phyloP scores from a whole-genome alignment of 805 yeast genomes.

The Wickerhamiella sorbophila region DNA sequence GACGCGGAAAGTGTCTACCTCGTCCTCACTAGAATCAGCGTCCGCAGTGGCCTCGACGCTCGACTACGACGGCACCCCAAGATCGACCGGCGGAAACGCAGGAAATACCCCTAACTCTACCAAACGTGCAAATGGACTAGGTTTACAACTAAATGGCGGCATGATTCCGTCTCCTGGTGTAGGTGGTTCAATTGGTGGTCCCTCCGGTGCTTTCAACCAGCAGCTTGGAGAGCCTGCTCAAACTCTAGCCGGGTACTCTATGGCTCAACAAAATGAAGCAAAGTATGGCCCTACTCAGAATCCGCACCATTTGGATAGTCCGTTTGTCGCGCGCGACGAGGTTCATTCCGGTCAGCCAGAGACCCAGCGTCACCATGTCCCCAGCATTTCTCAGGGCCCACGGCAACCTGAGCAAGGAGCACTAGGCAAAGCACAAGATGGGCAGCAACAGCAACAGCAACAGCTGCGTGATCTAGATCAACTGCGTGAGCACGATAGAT shows the following conservation, averaged over 20 bases:
- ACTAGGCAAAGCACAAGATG: not conserved
- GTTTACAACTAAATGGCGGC: not conserved
- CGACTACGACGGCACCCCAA: not conserved
- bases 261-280: not conserved
- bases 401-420: slow-evolving; percentile 1
- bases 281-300: not conserved
- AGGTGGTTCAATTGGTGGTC: too few relatives aligned
- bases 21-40: slow-evolving; percentile 1
- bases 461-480: slow-evolving; percentile 1
- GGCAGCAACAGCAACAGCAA: not conserved
- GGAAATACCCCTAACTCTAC: not conserved
- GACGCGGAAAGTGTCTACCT: slow-evolving; percentile 1
- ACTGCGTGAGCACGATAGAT: slow-evolving; percentile 6
- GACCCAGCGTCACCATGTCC: not conserved
- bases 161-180: not conserved
- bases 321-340: slow-evolving; percentile 5
- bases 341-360: not conserved
- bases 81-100: not conserved
- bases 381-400: not conserved
- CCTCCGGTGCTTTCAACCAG: too few relatives aligned
- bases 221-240: not conserved
- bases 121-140: not conserved
- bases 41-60: not conserved
- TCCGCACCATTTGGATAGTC: slow-evolving; percentile 10
- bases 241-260: not conserved